Base-by-base conservation (phyloP, 192 early-diverging fungal genomes). In the Hyaloraphidium curvatum region DNA sequence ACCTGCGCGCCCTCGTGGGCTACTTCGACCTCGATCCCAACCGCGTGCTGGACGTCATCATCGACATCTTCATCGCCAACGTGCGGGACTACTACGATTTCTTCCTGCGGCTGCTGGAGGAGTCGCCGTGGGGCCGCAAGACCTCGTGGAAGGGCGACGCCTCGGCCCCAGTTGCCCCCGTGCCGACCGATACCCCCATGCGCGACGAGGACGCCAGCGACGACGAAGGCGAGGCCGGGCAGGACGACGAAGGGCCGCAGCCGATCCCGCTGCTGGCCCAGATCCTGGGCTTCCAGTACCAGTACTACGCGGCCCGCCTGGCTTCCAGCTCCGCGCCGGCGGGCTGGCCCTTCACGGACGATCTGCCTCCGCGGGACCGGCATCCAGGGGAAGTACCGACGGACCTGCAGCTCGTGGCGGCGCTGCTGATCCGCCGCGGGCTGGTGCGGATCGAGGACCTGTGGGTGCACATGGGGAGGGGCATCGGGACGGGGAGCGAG, bases 1-100 rank as follows among this genome's bases (percentile, higher is more conserved):
- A 75, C 51, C 67, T 79, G 31, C 39, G 40, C 3, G 64, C 61
- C 30, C 53, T 79, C 31, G 76, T 80, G 50, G 77, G 85, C 23
- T 80, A 76, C 31, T 91, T 91, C 60, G 71, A 77, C 56, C 60
- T 91, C 39, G 87, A 91, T 53, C 86, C 86, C 0, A 86, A 82
- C 63, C 75, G 87, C n/a, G 82, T 86, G 0, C 53, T 87, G 41
- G 84, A 84, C 57, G 55, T 91, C 19, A 61, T 83, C 1, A 59
- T 89, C 30, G 86, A 91, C 48, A 57, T 78, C 1, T 87, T 89
- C 61, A 68, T 77, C 30, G 76, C 71, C 1, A 80, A 84, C 31
- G 65, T 85, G n/a, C 56, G 60, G 14, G 63, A 71, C 21, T 70
- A 84, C 11, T 74, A 79, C 55, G 68, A 68, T 17, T 86, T 86